Base-by-base conservation (phyloP, 2,329 filamentous ascomycete species). In the Penicillium thymicola region DNA sequence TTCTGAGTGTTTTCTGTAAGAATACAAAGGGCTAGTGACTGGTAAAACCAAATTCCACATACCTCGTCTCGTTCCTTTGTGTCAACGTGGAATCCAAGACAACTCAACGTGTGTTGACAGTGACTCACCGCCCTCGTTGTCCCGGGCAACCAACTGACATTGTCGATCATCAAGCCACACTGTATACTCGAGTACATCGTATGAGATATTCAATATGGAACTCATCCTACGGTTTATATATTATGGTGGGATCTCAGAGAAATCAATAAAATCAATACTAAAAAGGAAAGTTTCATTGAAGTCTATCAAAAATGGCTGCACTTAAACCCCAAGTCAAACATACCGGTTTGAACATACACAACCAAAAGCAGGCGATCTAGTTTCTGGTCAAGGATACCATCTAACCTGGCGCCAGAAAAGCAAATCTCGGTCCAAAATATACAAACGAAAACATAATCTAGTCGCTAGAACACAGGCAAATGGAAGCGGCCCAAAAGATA, bases 111-210 rank as follows among this genome's bases (percentile, higher is more conserved):
- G 18, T 60, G 58, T 63, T 63, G 59, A 63, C 58, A 41, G 21
- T 37, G 9, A 2, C 47, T 63, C 59, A 64, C 62, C 62, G 62
- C 59, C 57, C 59, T 55, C 51, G 59, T 63, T 55, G 58, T 58
- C 45, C 60, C n/a, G 56, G 50, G 62, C 59, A 58, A 59, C 60
- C 45, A 46, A 44, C 49, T 55, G 53, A 51, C 41, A 45, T 32
- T 25, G 46, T 51, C 53, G 53, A 58, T 47, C 52, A 38, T 51
- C 34, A 21, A 25, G 46, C 43, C 55, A 43, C 48, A 42, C 10
- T 16, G n/a, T 48, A 4, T 10, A 2, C 23, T 49, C 16, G 32
- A 48, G 45, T 32, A 34, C 21, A 25, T 21, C 6, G 25, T 34
- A 34, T 3, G 3, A 23, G 18, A 11, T 34, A 7, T 46, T 36